Evolutionary conservation across 192 early-diverging fungal genomes (phyloP).

Genomic region (Funneliformis geosporum): DNA sequence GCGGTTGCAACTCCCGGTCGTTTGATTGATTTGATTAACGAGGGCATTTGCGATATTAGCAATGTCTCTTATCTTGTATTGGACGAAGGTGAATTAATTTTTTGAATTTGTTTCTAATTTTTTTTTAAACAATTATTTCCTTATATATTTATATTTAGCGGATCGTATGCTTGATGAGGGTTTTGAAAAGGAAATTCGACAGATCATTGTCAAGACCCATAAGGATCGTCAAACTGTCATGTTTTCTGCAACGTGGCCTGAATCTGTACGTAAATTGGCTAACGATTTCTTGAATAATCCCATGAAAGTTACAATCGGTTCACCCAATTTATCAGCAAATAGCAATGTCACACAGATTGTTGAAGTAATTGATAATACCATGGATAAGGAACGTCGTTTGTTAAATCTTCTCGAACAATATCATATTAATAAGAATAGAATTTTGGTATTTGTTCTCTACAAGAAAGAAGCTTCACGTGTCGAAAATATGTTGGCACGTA

Average conservation of each 20-base stretch:
- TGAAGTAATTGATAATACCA: conserved; percentile 79
- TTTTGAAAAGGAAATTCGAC: conserved; percentile 88
- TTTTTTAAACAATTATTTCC: neutral
- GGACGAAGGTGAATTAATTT: conserved; percentile 63
- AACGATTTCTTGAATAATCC: conserved; percentile 79
- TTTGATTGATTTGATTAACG: conserved; percentile 89
- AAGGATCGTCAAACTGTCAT: conserved; percentile 87
- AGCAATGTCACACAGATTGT: conserved; percentile 84
- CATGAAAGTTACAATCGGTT: conserved; percentile 83
- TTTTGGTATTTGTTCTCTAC: conserved; percentile 93
- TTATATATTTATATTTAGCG: conserved; percentile 43
- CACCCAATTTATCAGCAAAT: conserved; percentile 86
- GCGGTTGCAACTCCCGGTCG: conserved; percentile 96
- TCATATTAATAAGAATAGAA: conserved; percentile 87
- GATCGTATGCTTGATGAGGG: conserved; percentile 97
- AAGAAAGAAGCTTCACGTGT: conserved; percentile 92
- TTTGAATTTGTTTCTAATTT: neutral
- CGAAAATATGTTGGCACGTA: conserved; percentile 67
- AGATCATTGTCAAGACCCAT: conserved; percentile 78
- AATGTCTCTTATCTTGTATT: conserved; percentile 87
- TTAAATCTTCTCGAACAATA: conserved; percentile 77
- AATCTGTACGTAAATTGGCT: conserved; percentile 84
- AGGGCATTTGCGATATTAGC: conserved; percentile 74
- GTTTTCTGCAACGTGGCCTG: conserved; percentile 97
- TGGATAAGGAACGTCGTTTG: conserved; percentile 74